Conservation (phyloP, 1,284 basidiomycete species). For the Ceratobasidium sp. region DNA sequence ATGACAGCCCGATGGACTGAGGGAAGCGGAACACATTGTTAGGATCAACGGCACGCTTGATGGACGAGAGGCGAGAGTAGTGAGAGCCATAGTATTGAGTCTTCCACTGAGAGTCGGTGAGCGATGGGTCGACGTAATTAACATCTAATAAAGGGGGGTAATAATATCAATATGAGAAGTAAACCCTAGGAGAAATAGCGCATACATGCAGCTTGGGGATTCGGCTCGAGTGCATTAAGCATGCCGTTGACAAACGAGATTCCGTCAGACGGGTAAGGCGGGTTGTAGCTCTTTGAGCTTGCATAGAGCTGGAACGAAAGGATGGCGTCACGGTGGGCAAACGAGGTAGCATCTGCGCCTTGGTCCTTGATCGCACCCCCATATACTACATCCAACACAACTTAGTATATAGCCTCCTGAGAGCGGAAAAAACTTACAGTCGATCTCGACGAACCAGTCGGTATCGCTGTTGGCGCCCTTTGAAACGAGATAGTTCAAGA, state of each 20-base stretch:
- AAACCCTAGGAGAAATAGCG: not conserved
- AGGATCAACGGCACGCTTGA: constrained; percentile 45
- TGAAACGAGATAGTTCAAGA: constrained; percentile 26
- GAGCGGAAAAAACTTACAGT: constrained; percentile 18
- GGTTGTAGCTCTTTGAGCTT: constrained; percentile 45
- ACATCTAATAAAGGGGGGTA: constrained; percentile 38
- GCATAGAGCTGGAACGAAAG: constrained; percentile 52
- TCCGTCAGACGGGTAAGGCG: constrained; percentile 49
- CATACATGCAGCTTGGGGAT: constrained; percentile 44
- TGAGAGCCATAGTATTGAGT: constrained; percentile 44
- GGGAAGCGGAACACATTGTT: constrained; percentile 46
- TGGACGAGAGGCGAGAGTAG: constrained; percentile 40
- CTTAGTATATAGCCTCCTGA: not conserved
- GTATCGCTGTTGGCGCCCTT: constrained; percentile 12
- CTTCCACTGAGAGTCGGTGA: constrained; percentile 44
- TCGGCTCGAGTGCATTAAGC: constrained; percentile 39
- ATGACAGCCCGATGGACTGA: constrained; percentile 42
- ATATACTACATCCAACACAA: constrained; percentile 38
- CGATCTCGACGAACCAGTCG: constrained; percentile 42
- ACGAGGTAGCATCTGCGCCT: constrained; percentile 46
- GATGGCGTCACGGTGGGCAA: constrained; percentile 49
- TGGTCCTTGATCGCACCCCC: constrained; percentile 47
- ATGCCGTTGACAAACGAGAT: constrained; percentile 50
- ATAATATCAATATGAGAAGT: not conserved
- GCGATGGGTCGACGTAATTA: constrained; percentile 46